Evolutionary conservation across 148 eudicot genomes (phyloP).

Genomic region (Polygonum aviculare): DNA sequence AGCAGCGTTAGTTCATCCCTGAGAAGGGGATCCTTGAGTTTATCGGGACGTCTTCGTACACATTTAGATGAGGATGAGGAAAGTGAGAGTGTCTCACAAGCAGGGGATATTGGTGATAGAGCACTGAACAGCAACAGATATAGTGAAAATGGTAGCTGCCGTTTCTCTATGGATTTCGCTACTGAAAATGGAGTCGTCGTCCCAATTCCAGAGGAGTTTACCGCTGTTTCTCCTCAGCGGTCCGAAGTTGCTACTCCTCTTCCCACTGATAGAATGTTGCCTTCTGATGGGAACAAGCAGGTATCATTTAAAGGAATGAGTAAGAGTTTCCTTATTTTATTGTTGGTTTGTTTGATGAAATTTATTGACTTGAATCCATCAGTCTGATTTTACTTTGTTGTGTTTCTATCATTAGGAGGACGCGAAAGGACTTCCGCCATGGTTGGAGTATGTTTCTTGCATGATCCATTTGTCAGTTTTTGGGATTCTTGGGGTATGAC

Average conservation of each 20-base stretch:
- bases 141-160: conserved; percentile 28
- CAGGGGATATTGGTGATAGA: conserved; percentile 77
- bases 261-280: conserved; percentile 29
- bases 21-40: conserved; percentile 35
- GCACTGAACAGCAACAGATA: conserved; percentile 37
- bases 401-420: conserved; percentile 36
- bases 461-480: conserved; percentile 54
- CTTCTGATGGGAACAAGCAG: conserved; percentile 23
- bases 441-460: conserved; percentile 39
- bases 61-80: conserved; percentile 38
- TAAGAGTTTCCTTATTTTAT: not conserved
- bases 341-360: not conserved
- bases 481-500: conserved; percentile 66
- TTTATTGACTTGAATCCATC: not conserved
- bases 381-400: not conserved
- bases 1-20: conserved; percentile 36
- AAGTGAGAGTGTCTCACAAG: conserved; percentile 54
- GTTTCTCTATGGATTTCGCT: conserved; percentile 25
- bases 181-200: conserved; percentile 26
- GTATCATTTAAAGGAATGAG: conserved; percentile 24
- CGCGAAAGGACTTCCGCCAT: conserved; percentile 28
- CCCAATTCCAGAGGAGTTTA: conserved; percentile 33
- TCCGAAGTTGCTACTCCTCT: conserved; percentile 30
- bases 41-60: conserved; percentile 17
- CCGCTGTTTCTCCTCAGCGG: conserved; percentile 21